Evolutionary conservation across 2,329 filamentous ascomycete genomes (phyloP).

Genomic region (Akanthomyces lecanii): DNA sequence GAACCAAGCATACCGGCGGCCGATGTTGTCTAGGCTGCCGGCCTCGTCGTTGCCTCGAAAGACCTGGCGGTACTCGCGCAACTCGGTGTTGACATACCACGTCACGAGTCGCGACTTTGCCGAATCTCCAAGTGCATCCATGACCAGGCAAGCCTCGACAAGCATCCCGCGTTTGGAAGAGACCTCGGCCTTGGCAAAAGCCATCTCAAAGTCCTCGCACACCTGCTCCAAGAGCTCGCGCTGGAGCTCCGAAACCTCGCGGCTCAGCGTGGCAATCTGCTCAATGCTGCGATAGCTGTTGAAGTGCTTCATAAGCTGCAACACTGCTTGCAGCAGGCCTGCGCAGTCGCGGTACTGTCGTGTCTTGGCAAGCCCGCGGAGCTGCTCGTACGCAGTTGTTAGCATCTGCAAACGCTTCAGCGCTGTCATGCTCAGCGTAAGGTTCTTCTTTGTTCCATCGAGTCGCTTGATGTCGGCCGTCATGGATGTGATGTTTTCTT

Average conservation of each 20-base stretch:
- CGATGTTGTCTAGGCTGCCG: conserved; percentile 93
- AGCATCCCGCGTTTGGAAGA: conserved; percentile 64
- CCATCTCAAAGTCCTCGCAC: conserved; percentile 97
- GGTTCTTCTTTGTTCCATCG: conserved; percentile 92
- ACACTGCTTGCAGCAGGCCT: conserved; percentile 85
- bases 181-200: conserved; percentile 86
- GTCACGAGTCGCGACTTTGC: conserved; percentile 78
- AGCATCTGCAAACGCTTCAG: conserved; percentile 97
- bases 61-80: conserved; percentile 91
- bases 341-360: conserved; percentile 94
- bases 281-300: conserved; percentile 97
- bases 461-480: conserved; percentile 97
- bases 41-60: conserved; percentile 97
- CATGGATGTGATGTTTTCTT: conserved; percentile 96
- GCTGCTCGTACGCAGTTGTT: conserved; percentile 97
- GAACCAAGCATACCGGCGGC: conserved; percentile 92
- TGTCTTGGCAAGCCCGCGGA: conserved; percentile 75
- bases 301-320: conserved; percentile 98
- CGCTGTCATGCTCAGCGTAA: conserved; percentile 96
- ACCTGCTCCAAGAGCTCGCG: conserved; percentile 91
- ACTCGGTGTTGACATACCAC: conserved; percentile 97
- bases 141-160: conserved; percentile 83
- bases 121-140: conserved; percentile 88
- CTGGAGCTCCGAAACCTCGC: conserved; percentile 90
- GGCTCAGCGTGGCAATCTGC: conserved; percentile 89